Evolutionary conservation across 2,329 filamentous ascomycete species (phyloP), one percentile per base, ranked within the genome.

Genomic region (Talaromyces sp.): DNA sequence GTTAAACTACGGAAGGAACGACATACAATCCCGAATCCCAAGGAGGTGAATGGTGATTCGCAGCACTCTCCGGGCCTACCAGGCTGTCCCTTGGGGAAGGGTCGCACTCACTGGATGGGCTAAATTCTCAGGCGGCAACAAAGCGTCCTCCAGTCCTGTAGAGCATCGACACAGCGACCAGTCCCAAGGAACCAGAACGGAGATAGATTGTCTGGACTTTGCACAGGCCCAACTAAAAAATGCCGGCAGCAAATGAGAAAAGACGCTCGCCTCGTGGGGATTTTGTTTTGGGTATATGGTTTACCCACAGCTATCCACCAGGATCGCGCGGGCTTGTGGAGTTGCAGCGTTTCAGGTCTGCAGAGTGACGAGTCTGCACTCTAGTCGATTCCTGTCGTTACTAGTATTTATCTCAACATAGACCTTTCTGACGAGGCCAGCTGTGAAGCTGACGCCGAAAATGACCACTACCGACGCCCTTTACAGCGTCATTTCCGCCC

Each of bases 391-490:
- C n/a, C n/a, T n/a, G n/a, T n/a, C n/a, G n/a, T n/a, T n/a, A n/a
- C n/a, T n/a, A n/a, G n/a, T n/a, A n/a, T n/a, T n/a, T n/a, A n/a
- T n/a, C n/a, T n/a, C n/a, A n/a, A n/a, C n/a, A n/a, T n/a, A n/a
- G n/a, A n/a, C n/a, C n/a, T n/a, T n/a, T n/a, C n/a, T n/a, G n/a
- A n/a, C n/a, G n/a, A n/a, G n/a, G n/a, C n/a, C n/a, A n/a, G n/a
- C 51, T 53, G 11, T 40, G 31, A 53, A 53, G 19, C 36, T 17
- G 35, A 53, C 19, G 51, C 51, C n/a, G 51, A 53, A 40, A 40
- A 53, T 53, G 19, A 53, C 51, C 35, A 17, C 51, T 53, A 40
- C 51, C 39, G 51, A 53, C 31, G 31, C 51, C 35, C 36, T 53
- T 36, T 36, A 53, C 51, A 13, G 51, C 51, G 15, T 33, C 50